Base-by-base conservation (phyloP, 495 filamentous ascomycete genomes). In the Aspergillus nidulans region DNA sequence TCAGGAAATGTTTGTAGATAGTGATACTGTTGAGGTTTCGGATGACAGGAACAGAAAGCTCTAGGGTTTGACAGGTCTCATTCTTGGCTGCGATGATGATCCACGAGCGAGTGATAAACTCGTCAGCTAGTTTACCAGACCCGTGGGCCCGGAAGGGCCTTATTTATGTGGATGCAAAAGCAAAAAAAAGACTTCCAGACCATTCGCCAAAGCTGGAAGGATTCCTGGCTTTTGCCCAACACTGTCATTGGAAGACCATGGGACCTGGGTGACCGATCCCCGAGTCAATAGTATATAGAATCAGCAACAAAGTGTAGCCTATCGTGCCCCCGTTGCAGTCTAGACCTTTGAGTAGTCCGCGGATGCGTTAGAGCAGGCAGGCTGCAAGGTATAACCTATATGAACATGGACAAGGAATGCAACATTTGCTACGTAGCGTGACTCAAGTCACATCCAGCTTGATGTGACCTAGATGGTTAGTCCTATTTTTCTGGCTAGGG, bases 141-240 rank as follows among this genome's bases (percentile, higher is more conserved):
- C 47, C 32, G 21, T 21, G 47, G 47, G 15, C n/a, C 28, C 47
- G 20, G 21, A 21, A 12, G 4, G 47, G 26, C 19, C 32, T 49
- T 39, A 39, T 24, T 49, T 39, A 46, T n/a, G 47, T 26, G 34
- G 28, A 15, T 19, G 28, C 16, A 49, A 49, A 49, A 49, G 45
- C 45, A 36, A 47, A 45, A 45, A 9, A 49, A 49, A 36, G 32
- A 2, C 20, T 21, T 24, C 23, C 30, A 39, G 24, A 1, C 15
- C 28, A 36, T 23, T 26, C 15, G 19, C 21, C 19, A 30, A 32
- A 24, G 30, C 20, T 9, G 16, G 20, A 21, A 38, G 6, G 8
- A 49, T 6, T 19, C 30, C 4, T 24, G 30, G 13, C 15, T 25
- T 32, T 25, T 5, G 32, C 4, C 24, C 16, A 21, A n/a, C 18